A percentile compares a stretch with the other conserved stretches of the same genome.
These are phyloP conservation scores for Cymodocea nodosa DNA, from an alignment of 116 monocot genomes.

Conservation along the genomic window DNA sequence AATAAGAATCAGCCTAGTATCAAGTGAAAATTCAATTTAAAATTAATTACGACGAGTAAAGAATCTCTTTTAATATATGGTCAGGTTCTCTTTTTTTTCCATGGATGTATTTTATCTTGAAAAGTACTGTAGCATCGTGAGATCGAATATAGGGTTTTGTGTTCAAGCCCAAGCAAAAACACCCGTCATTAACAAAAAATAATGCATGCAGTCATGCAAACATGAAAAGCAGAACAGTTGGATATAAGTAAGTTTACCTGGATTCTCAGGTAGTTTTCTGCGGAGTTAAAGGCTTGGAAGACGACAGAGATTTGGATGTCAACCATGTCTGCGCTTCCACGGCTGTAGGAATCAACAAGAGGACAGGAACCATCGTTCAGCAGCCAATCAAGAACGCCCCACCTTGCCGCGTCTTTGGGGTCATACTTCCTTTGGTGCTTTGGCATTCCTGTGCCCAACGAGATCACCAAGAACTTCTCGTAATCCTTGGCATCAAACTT, in stretches of 20 bases:
- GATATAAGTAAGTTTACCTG: slow-evolving; percentile 24
- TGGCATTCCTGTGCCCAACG: slow-evolving; percentile 25
- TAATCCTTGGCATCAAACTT: slow-evolving; percentile 27
- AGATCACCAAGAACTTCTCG: slow-evolving; percentile 31
- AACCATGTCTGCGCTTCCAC: slow-evolving; percentile 18
- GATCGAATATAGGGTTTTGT: too few species aligned
- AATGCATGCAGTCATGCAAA: too few species aligned
- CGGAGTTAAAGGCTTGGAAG: slow-evolving; percentile 25
- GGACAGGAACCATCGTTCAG: slow-evolving; percentile 1
- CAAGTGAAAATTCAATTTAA: too few species aligned
- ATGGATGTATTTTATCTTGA: too few species aligned
- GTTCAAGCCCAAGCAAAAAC: too few species aligned
- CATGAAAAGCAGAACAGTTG: too few species aligned
- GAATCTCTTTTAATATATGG: too few species aligned
- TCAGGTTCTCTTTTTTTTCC: too few species aligned
- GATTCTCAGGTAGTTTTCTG: slow-evolving; percentile 34
- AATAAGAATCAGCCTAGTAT: too few species aligned
- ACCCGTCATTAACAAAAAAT: too few species aligned
- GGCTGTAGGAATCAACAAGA: slow-evolving; percentile 10
- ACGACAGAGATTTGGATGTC: slow-evolving; percentile 32
- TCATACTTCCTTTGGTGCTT: slow-evolving; percentile 14
- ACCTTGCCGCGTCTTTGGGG: slow-evolving; percentile 8
- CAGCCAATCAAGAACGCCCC: slow-evolving; percentile 19
- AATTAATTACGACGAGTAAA: too few species aligned
- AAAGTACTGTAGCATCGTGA: too few species aligned